Conservation (phyloP, 164 flowering plant genomes). For the Chloranthus sessilifolius region DNA sequence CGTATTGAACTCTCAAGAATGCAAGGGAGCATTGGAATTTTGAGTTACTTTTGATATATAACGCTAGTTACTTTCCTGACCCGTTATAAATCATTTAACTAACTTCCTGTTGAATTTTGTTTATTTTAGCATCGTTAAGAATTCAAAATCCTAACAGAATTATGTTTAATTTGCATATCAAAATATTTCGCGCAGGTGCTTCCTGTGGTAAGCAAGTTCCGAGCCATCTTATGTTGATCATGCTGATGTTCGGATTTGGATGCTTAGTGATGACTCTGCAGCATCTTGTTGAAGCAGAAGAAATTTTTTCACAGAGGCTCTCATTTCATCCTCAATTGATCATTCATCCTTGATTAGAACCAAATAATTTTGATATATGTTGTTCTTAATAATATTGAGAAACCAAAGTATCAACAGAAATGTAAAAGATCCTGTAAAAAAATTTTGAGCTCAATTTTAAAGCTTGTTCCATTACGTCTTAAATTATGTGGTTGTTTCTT, state of each 20-base stretch:
- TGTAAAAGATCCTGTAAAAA: conserved; percentile 15
- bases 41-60: no score
- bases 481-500: no score
- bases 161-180: not conserved
- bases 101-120: not conserved
- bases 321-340: not conserved
- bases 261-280: conserved; percentile 8
- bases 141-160: not conserved
- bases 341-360: not conserved
- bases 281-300: not conserved
- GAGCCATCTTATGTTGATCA: conserved; percentile 17
- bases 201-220: conserved; percentile 14
- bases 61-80: not conserved
- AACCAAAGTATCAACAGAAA: conserved; percentile 3
- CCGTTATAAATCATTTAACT: not conserved
- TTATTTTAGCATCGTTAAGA: not conserved
- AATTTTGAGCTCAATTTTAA: no score
- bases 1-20: conserved; percentile 86
- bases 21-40: conserved; percentile 77
- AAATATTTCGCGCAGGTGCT: no score
- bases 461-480: no score
- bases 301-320: conserved; percentile 5
- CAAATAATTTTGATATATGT: not conserved
- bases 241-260: conserved; percentile 20
- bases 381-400: not conserved